Evolutionary conservation across 2,329 filamentous ascomycete genomes (phyloP), one percentile per base, ranked within the genome.

Genomic region (Ascocoryne sarcoides): DNA sequence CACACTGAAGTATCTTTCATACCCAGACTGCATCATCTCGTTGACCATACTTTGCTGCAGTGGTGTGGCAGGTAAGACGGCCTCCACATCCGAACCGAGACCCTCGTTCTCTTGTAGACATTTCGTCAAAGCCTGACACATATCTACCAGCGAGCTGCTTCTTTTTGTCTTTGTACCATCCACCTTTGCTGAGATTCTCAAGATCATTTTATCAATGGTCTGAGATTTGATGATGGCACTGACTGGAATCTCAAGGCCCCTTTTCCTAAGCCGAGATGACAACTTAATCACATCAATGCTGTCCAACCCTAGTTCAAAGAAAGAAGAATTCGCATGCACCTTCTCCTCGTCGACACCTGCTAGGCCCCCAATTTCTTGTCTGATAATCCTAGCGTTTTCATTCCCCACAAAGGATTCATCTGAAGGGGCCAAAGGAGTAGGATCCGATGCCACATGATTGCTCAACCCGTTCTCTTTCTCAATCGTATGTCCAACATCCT

Each of bases 281-380:
- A 95, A 65, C 53, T 87, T 93, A 59, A 95, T 90, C 2, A 83
- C 75, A 60, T 95, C 89, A 43, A 95, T 93, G 54, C 89, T 95
- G 65, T 95, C 90, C 5, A 95, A 70, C 0, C 89, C 89, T 21
- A 95, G 70, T 51, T 90, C 79, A 29, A 93, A 79, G 9, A 95
- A 75, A 0, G 82, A 82, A 0, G 76, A 76, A 5, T 67, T 61
- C 37, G 75, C 71, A 2, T 63, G 59, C 28, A 95, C 65, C 0
- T 69, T 62, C 2, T 67, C 58, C 3, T 62, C 57, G 0, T 71
- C 57, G 0, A 79, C 55, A 0, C 69, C 71, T 1, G 79, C 75
- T 4, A 95, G 64, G 0, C 56, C 53, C 1, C 82, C 74, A 32
- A 95, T 70, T 51, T 83, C 78, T 3, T 67, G 59, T 18, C 75